A percentile compares a stretch with the other conserved stretches of the same genome.
Evolutionary conservation across 176 grass and related monocot species (phyloP).

Genomic region (Carex pumila): DNA sequence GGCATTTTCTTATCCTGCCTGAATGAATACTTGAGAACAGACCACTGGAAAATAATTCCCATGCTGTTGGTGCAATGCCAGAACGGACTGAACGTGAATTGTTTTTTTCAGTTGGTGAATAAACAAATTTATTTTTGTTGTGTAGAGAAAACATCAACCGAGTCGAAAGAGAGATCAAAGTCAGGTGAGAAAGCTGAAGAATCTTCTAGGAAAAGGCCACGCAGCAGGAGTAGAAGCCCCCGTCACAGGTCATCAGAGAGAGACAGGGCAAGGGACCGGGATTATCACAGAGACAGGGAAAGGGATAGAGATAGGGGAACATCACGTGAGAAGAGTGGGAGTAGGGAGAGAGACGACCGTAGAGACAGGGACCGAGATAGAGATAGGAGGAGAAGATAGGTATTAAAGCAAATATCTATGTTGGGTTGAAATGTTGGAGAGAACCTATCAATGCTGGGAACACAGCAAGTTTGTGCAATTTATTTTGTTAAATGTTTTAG

Average conservation of each 20-base stretch:
- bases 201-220: conserved; percentile 56
- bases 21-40: background rate
- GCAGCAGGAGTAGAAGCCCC: conserved; percentile 68
- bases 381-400: conserved; percentile 54
- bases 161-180: conserved; percentile 48
- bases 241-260: conserved; percentile 53
- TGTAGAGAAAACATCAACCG: conserved; percentile 51
- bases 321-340: conserved; percentile 53
- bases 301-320: conserved; percentile 47
- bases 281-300: conserved; percentile 40
- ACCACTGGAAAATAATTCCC: background rate
- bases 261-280: conserved; percentile 50
- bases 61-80: background rate
- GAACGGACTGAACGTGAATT: background rate
- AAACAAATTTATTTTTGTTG: background rate
- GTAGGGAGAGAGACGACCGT: conserved; percentile 60
- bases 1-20: background rate
- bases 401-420: background rate
- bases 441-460: background rate
- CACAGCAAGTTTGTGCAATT: background rate
- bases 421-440: background rate
- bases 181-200: conserved; percentile 31
- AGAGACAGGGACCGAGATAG: conserved; percentile 46
- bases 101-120: background rate
- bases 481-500: background rate